These are phyloP conservation scores for Dendrobium nobile DNA, from an alignment of 106 monocot species.

Conservation along the genomic window DNA sequence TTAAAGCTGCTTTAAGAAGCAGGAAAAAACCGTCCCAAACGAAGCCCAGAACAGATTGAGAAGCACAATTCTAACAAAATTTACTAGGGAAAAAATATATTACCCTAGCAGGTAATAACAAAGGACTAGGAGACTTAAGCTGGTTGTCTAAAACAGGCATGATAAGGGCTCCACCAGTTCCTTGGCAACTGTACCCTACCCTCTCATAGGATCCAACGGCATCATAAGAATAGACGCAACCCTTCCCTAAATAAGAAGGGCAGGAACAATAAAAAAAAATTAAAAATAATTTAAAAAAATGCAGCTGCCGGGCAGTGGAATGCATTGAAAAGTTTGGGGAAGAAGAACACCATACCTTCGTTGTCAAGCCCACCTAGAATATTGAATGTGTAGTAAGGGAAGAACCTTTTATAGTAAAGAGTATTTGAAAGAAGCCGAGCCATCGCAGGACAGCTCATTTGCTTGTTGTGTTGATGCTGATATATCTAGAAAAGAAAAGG, in stretches of 20 bases:
- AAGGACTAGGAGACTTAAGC: slow-evolving; percentile 91
- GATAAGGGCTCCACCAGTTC: slow-evolving; percentile 70
- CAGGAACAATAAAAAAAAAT: background rate
- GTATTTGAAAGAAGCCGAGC: slow-evolving; percentile 95
- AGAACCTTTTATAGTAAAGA: slow-evolving; percentile 97
- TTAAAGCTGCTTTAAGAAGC: too few species aligned
- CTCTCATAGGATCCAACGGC: slow-evolving; percentile 98
- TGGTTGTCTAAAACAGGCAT: slow-evolving; percentile 98
- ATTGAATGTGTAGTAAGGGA: slow-evolving; percentile 97
- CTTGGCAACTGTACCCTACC: slow-evolving; percentile 86
- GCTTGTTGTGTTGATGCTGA: slow-evolving; percentile 98
- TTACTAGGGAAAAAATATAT: slow-evolving; percentile 1
- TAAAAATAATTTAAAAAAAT: background rate
- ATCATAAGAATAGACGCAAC: slow-evolving; percentile 95
- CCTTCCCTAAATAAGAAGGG: slow-evolving; percentile 54
- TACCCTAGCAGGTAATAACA: slow-evolving; percentile 87
- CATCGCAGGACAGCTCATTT: slow-evolving; percentile 99
- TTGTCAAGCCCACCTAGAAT: slow-evolving; percentile 89
- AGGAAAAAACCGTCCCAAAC: too few species aligned
- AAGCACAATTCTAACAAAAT: background rate
- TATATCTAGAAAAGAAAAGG: slow-evolving; percentile 45
- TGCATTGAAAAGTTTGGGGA: background rate
- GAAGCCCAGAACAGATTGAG: background rate
- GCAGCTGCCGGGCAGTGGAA: background rate
- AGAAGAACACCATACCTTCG: slow-evolving; percentile 48